Conservation (phyloP, 1,284 basidiomycete genomes). For the Fistulinella cinereoalba region DNA sequence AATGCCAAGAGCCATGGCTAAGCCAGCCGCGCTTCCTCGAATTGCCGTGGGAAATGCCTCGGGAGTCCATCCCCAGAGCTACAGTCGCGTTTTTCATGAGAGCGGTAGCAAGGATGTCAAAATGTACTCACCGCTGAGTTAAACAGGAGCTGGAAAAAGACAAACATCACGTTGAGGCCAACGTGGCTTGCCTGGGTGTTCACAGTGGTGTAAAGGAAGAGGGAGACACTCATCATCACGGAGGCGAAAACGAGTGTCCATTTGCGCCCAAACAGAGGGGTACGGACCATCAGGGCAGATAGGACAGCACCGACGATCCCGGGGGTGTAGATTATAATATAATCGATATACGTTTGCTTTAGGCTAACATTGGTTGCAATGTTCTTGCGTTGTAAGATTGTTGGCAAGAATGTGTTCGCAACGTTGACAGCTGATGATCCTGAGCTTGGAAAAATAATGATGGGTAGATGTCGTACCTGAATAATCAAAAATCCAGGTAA, state of each 20-base stretch:
- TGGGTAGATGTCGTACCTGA: slow-evolving; percentile 11
- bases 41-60: slow-evolving; percentile 17
- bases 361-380: slow-evolving; percentile 10
- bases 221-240: slow-evolving; percentile 1
- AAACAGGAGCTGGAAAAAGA: slow-evolving; percentile 18
- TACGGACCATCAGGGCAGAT: slow-evolving; percentile 14
- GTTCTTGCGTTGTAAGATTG: slow-evolving; percentile 21
- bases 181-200: slow-evolving; percentile 16
- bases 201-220: slow-evolving; percentile 15
- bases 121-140: slow-evolving; percentile 7
- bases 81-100: background rate
- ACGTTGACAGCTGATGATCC: slow-evolving; percentile 4
- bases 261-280: slow-evolving; percentile 16
- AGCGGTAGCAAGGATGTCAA: rapidly evolving
- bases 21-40: slow-evolving; percentile 14
- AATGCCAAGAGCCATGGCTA: slow-evolving; percentile 5
- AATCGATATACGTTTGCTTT: slow-evolving; percentile 14
- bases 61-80: slow-evolving; percentile 21
- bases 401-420: slow-evolving; percentile 6
- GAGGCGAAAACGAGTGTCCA: slow-evolving; percentile 19
- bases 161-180: slow-evolving; percentile 13
- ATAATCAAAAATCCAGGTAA: slow-evolving; percentile 13
- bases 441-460: background rate
- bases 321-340: slow-evolving; percentile 11
- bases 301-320: slow-evolving; percentile 10